A percentile compares a stretch with the other conserved stretches of the same genome.
These are phyloP conservation scores for Aspergillus ibericus DNA, from an alignment of 2,329 filamentous ascomycete genomes.

Conservation along the genomic window DNA sequence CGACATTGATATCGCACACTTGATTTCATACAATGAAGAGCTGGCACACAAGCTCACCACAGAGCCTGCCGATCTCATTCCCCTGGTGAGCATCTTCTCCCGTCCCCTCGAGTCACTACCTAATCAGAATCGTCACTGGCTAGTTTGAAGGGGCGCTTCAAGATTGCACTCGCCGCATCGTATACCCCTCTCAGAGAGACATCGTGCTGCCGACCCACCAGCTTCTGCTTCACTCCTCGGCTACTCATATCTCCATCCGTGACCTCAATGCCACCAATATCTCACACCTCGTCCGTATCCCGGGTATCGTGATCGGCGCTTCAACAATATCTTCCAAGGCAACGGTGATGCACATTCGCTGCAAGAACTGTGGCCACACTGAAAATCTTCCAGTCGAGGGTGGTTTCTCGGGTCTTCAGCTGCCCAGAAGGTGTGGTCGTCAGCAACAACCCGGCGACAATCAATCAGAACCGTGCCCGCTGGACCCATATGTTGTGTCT, in stretches of 20 bases:
- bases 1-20: constrained; percentile 90
- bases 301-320: constrained; percentile 95
- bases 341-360: constrained; percentile 81
- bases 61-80: constrained; percentile 89
- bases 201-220: constrained; percentile 85
- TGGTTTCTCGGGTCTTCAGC: constrained; percentile 81
- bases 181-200: constrained; percentile 71
- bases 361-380: constrained; percentile 76
- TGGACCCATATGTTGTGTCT: constrained; percentile 94
- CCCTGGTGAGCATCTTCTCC: constrained; percentile 64
- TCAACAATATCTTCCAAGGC: constrained; percentile 97
- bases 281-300: constrained; percentile 90
- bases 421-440: constrained; percentile 76
- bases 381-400: constrained; percentile 72
- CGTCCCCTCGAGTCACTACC: not conserved
- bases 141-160: constrained; percentile 90
- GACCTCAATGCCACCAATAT: constrained; percentile 92
- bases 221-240: constrained; percentile 88
- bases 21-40: constrained; percentile 96
- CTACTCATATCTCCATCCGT: constrained; percentile 87
- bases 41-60: constrained; percentile 85
- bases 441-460: constrained; percentile 63
- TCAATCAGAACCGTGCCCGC: constrained; percentile 71
- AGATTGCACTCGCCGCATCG: constrained; percentile 88
- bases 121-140: not conserved